phyloP scores from a whole-genome alignment of 2,329 filamentous ascomycete genomes.

The Aspergillus sergii region DNA sequence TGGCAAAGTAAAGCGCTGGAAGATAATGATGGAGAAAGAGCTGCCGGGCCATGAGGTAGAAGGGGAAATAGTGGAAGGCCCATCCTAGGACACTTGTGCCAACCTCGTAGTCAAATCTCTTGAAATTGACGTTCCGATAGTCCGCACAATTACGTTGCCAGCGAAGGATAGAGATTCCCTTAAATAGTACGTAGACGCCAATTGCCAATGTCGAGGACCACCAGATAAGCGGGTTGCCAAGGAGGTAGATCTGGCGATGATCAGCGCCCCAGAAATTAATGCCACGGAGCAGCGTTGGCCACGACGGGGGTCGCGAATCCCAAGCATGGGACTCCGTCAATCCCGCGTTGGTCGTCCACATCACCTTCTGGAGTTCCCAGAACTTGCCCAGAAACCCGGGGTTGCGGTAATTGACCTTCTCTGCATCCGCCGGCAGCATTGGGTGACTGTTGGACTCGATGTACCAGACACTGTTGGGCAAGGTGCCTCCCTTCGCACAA shows the following conservation, averaged over 20 bases:
- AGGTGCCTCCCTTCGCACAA: conserved; percentile 84
- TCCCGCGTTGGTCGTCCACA: conserved; percentile 98
- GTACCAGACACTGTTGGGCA: conserved; percentile 98
- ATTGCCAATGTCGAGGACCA: conserved; percentile 83
- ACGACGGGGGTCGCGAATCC: conserved; percentile 92
- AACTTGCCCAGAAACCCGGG: conserved; percentile 98
- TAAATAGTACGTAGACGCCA: conserved; percentile 76
- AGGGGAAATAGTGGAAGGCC: conserved; percentile 98
- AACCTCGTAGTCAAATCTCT: conserved; percentile 97
- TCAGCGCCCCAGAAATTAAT: conserved; percentile 99
- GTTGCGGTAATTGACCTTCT: conserved; percentile 94
- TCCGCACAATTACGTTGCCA: conserved; percentile 95
- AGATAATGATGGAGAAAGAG: conserved; percentile 99
- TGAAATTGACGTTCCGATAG: conserved; percentile 80
- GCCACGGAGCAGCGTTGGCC: conserved; percentile 87
- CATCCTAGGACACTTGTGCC: conserved; percentile 88
- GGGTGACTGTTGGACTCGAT: conserved; percentile 89
- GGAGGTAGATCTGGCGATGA: conserved; percentile 91
- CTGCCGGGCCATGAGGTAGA: conserved; percentile 97
- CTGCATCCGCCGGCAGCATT: conserved; percentile 70
- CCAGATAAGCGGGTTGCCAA: conserved; percentile 95
- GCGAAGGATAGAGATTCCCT: conserved; percentile 80
- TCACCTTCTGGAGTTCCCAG: conserved; percentile 94
- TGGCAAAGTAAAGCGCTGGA: conserved; percentile 91
- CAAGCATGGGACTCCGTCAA: conserved; percentile 95